A percentile compares a stretch with the other conserved stretches of the same genome.
These are phyloP conservation scores for Eleusine indica DNA, from an alignment of 176 grass and related monocot genomes.

Conservation along the genomic window DNA sequence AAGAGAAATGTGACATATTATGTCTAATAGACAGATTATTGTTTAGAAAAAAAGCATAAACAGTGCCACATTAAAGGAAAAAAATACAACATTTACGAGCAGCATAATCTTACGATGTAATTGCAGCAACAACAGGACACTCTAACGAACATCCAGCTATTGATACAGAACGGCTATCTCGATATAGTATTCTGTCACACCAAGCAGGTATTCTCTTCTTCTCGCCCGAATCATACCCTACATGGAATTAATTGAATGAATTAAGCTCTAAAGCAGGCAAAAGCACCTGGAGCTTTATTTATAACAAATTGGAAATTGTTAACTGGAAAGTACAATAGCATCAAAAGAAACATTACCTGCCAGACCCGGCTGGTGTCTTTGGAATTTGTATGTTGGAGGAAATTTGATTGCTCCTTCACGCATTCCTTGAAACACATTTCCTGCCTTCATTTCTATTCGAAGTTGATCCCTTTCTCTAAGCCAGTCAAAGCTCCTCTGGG, in stretches of 20 bases:
- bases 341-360: slow-evolving; percentile 58
- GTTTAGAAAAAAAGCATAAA: not conserved
- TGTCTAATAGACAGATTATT: slow-evolving; percentile 24
- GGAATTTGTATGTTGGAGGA: slow-evolving; percentile 99
- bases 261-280: slow-evolving; percentile 29
- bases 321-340: slow-evolving; percentile 5
- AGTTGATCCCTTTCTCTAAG: slow-evolving; percentile 98
- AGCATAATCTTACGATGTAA: slow-evolving; percentile 68
- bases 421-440: slow-evolving; percentile 98
- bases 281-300: not conserved
- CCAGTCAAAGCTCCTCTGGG: slow-evolving; percentile 95
- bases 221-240: slow-evolving; percentile 95
- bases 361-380: slow-evolving; percentile 75
- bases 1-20: slow-evolving; percentile 20
- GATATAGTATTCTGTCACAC: slow-evolving; percentile 97
- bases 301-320: slow-evolving; percentile 15
- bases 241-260: slow-evolving; percentile 33
- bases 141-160: slow-evolving; percentile 76
- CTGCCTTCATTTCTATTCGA: slow-evolving; percentile 80
- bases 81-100: not conserved
- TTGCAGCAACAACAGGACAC: slow-evolving; percentile 85
- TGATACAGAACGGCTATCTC: slow-evolving; percentile 74
- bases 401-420: slow-evolving; percentile 89
- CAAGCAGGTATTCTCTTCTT: slow-evolving; percentile 99
- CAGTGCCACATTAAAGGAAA: not conserved